Percentiles rank a stretch among this genome's conserved stretches.
Evolutionary conservation across 169 alveolate species (phyloP).

Genomic region (Plasmodium gonderi): DNA sequence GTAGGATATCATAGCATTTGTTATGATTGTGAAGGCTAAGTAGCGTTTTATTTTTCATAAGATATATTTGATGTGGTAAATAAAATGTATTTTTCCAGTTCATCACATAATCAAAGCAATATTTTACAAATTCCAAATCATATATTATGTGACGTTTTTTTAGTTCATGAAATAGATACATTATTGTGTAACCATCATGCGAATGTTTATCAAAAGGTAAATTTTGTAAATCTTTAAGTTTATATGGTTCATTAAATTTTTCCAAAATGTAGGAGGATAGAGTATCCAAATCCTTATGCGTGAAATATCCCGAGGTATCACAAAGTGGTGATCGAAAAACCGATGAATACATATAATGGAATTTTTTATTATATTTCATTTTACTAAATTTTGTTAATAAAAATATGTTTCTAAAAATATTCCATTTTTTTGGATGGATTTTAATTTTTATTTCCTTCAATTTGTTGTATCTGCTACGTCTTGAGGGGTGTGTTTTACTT

Average conservation of each 20-base stretch:
- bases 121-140: constrained; percentile 5
- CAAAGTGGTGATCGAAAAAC: neutral
- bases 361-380: neutral
- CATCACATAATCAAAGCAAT: constrained; percentile 24
- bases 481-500: neutral
- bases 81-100: neutral
- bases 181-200: neutral
- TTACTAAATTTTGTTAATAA: constrained; percentile 15
- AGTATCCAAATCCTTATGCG: neutral
- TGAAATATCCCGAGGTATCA: neutral
- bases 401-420: neutral
- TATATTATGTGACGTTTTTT: neutral
- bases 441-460: neutral
- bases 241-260: neutral
- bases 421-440: neutral
- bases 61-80: neutral
- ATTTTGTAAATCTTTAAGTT: neutral
- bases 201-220: neutral
- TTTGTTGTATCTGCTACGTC: neutral
- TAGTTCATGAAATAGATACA: neutral
- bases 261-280: neutral
- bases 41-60: neutral
- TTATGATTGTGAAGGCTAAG: neutral
- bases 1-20: neutral
- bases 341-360: neutral